Evolutionary conservation across 805 yeast species (phyloP), one percentile per base, ranked within the genome.

Genomic region (Komagataella pastoris): DNA sequence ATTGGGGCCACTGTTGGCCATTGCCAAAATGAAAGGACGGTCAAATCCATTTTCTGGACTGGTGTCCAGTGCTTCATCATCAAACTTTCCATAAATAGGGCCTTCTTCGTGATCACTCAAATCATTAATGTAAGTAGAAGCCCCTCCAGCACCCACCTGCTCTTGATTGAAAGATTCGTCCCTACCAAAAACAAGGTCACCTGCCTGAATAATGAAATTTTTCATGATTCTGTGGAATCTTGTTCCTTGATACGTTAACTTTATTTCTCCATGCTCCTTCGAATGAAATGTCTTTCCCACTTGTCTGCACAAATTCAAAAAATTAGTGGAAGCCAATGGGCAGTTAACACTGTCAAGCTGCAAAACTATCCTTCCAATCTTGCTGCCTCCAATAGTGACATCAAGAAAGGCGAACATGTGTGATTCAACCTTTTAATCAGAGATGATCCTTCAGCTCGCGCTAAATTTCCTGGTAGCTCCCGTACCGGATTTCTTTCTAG

Each of bases 181-280:
- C 7, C 44, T 46, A 0, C 79, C 79, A 59, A 70, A 63, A 1
- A 65, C 61, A 2, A 75, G 59, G 59, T 82, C 87, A 45, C 90
- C 90, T 3, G 79, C 81, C 62, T 84, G 90, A 17, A 85, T 66
- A 71, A 83, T 77, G 59, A 85, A 85, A 61, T 81, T 85, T 59
- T 77, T 80, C 50, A 85, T 69, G 2, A 83, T 77, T 52, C 87
- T 69, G 57, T 82, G 85, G 62, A 86, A 82, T 45, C 64, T 67
- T 46, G 74, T 77, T 18, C 68, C 61, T 54, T 73, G 69, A 52
- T 69, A 76, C 1, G 70, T 57, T 17, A 73, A 58, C 5, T 49
- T 51, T 17, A 55, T 54, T 4, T 61, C 66, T 4, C 51, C 23
- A 58, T 54, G 6, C 56, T 53, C 3, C 53, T 52, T 1, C 57